These are phyloP conservation scores for Trichothecium roseum DNA, from an alignment of 2,329 filamentous ascomycete species.

Conservation along the genomic window DNA sequence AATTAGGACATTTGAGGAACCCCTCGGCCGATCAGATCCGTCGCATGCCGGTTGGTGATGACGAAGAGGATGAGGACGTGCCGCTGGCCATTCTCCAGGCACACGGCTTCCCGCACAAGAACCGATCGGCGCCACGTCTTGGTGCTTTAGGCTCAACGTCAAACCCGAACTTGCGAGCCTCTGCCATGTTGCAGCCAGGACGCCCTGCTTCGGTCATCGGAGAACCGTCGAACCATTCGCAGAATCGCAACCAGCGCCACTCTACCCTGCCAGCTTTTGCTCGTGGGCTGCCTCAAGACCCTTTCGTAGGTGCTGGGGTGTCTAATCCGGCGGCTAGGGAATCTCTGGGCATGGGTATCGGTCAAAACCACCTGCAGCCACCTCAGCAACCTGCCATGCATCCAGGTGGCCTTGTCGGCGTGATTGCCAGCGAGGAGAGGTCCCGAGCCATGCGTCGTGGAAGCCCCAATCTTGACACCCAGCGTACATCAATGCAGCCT, in stretches of 20 bases:
- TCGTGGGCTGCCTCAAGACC: slow-evolving; percentile 70
- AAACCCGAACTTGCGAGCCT: slow-evolving; percentile 60
- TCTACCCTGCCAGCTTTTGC: slow-evolving; percentile 69
- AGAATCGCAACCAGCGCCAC: slow-evolving; percentile 16
- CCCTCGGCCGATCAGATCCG: slow-evolving; percentile 22
- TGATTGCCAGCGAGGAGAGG: slow-evolving; percentile 78
- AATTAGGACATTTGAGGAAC: slow-evolving; percentile 31
- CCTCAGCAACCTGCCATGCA: slow-evolving; percentile 34
- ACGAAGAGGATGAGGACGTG: slow-evolving; percentile 85
- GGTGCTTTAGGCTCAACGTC: slow-evolving; percentile 57
- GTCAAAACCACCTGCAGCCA: slow-evolving; percentile 26
- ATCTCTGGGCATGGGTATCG: slow-evolving; percentile 59
- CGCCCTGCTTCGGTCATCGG: slow-evolving; percentile 48
- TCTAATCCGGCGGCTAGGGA: slow-evolving; percentile 65
- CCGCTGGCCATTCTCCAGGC: slow-evolving; percentile 79
- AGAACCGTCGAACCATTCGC: slow-evolving; percentile 25
- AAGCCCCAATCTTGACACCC: slow-evolving; percentile 57
- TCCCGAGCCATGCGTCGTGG: slow-evolving; percentile 68
- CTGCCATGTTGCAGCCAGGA: slow-evolving; percentile 27
- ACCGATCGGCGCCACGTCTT: slow-evolving; percentile 61
- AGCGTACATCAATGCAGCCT: slow-evolving; percentile 24
- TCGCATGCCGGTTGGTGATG: slow-evolving; percentile 48
- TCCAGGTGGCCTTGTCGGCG: slow-evolving; percentile 73
- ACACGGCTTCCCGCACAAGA: slow-evolving; percentile 76
- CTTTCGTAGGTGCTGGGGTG: slow-evolving; percentile 70